Base-by-base conservation (phyloP, 208 protist species). In the Strigomonas culicis region DNA sequence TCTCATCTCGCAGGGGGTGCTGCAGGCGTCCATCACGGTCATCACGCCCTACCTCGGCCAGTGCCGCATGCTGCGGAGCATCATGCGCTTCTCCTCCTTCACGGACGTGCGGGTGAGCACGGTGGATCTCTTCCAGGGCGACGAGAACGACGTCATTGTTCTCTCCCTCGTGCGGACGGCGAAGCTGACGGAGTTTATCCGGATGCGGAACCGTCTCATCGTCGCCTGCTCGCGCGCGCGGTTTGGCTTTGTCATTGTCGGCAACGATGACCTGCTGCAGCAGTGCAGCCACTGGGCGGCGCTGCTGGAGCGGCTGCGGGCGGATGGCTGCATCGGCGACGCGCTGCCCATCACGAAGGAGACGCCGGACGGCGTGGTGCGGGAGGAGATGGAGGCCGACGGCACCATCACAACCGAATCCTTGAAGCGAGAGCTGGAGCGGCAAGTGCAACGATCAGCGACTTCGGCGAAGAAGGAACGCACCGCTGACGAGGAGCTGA, bases 1-100 rank as follows among this genome's bases (percentile, higher is more conserved):
- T 70, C 74, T 96, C 47, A 76, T 83, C 21, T 70, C 72, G n/a
- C 76, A 95, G 41, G 88, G 88, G n/a, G 84, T 95, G n/a, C 56
- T 81, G 75, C 90, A 93, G 72, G 76, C 76, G 49, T 89, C 84
- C 21, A 96, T 98, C 39, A 97, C 93, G 0, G 81, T 99, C 7
- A 81, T 99, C 55, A 98, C 95, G 27, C 95, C 96, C 0, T 99
- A 99, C 70, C 68, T 96, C 21, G 97, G 95, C 0, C 97, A 99
- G 76, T 83, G 71, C 55, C 72, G 80, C 36, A 77, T 90, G 70
- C 74, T 97, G 36, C 85, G 83, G 28, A 92, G 81, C 19, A 70
- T 80, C 34, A 62, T 96, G 61, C 85, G 86, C 6, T 53, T 93
- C 32, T 72, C 74, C 53, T 82, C 79, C 11, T 65, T 96, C 51